Percentiles rank a stretch among this genome's conserved stretches.
These are phyloP conservation scores for Erodium moschatum DNA, from an alignment of 441 rosid species.

Conservation along the genomic window DNA sequence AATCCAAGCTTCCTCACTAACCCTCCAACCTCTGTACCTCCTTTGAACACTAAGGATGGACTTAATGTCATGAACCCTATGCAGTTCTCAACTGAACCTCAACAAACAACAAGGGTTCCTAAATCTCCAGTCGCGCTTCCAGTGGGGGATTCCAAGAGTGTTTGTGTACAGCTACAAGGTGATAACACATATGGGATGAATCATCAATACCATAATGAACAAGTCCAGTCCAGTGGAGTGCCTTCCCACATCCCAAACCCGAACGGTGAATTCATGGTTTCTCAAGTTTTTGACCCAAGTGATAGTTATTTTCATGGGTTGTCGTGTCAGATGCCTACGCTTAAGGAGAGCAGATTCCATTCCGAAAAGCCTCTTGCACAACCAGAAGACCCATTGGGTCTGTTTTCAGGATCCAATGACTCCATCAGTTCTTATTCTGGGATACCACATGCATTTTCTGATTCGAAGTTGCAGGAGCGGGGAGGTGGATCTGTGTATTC, in stretches of 20 bases:
- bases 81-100: no score
- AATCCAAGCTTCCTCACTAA: slow-evolving; percentile 27
- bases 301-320: slow-evolving; percentile 25
- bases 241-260: slow-evolving; percentile 25
- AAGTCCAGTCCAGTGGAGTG: slow-evolving; percentile 28
- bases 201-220: slow-evolving; percentile 26
- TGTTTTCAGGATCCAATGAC: slow-evolving; percentile 40
- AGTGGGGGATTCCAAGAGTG: no score
- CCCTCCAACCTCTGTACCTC: slow-evolving; percentile 25
- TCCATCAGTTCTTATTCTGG: slow-evolving; percentile 38
- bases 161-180: no score
- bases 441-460: slow-evolving; percentile 56
- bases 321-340: slow-evolving; percentile 28
- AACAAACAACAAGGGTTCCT: no score
- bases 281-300: slow-evolving; percentile 21
- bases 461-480: slow-evolving; percentile 48
- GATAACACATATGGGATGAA: slow-evolving; percentile 18
- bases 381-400: slow-evolving; percentile 28
- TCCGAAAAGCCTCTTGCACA: slow-evolving; percentile 34
- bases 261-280: slow-evolving; percentile 18
- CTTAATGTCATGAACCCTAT: not conserved
- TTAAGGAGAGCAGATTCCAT: slow-evolving; percentile 29
- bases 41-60: slow-evolving; percentile 31
- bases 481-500: slow-evolving; percentile 39
- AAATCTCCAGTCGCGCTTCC: not conserved